Conservation (phyloP, 2,329 filamentous ascomycete species). For the Neoascochyta sp. region DNA sequence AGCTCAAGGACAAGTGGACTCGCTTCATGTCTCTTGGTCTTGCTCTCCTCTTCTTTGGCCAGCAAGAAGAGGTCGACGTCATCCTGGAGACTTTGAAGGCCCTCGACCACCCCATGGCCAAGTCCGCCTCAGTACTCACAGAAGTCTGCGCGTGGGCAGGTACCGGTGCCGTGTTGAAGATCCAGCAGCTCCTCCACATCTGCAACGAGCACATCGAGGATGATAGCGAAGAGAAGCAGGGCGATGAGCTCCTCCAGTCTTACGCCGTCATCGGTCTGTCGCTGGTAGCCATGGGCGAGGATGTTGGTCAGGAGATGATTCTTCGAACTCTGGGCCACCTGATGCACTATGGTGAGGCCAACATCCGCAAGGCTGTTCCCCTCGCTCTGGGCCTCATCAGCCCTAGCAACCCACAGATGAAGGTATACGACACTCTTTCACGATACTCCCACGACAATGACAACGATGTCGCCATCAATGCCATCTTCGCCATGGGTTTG, state of each 20-base stretch:
- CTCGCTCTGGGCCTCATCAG: conserved; percentile 95
- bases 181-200: conserved; percentile 94
- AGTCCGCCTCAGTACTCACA: conserved; percentile 88
- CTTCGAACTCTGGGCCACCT: conserved; percentile 94
- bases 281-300: conserved; percentile 95
- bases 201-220: conserved; percentile 98
- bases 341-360: conserved; percentile 98
- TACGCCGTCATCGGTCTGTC: conserved; percentile 95
- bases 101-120: conserved; percentile 94
- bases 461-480: conserved; percentile 95
- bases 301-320: conserved; percentile 98
- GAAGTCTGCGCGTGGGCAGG: conserved; percentile 98
- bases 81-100: conserved; percentile 95
- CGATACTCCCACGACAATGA: conserved; percentile 98
- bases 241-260: conserved; percentile 89
- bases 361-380: conserved; percentile 93
- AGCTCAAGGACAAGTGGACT: conserved; percentile 97
- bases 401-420: conserved; percentile 99
- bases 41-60: conserved; percentile 89
- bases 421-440: conserved; percentile 97
- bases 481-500: conserved; percentile 98
- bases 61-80: conserved; percentile 98
- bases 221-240: conserved; percentile 82
- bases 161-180: conserved; percentile 92
- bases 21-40: conserved; percentile 93